phyloP scores from a whole-genome alignment of 2,329 filamentous ascomycete species.

The Phialophora expanda region DNA sequence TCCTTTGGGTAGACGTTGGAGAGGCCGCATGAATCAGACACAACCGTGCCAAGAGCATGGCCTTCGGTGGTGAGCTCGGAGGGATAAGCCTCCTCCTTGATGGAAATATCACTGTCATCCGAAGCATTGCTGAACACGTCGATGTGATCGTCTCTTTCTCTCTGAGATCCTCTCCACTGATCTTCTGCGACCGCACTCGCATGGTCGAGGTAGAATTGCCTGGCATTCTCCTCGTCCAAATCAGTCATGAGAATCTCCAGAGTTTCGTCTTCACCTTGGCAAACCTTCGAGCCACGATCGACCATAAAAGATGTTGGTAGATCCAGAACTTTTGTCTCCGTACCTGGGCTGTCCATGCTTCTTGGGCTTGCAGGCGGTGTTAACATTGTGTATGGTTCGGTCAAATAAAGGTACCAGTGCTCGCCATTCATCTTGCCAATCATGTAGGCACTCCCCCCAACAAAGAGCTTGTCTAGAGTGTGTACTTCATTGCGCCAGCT shows the following conservation, averaged over 20 bases:
- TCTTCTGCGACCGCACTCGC: constrained; percentile 90
- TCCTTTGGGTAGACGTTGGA: constrained; percentile 84
- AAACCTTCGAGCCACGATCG: constrained; percentile 37
- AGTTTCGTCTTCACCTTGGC: constrained; percentile 53
- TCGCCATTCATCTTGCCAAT: constrained; percentile 99
- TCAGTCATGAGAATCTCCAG: constrained; percentile 72
- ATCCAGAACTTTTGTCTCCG: constrained; percentile 64
- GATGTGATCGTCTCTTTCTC: constrained; percentile 60
- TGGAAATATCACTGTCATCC: constrained; percentile 63
- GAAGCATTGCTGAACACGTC: constrained; percentile 83
- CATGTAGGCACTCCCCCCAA: constrained; percentile 96
- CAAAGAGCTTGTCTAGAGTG: constrained; percentile 88
- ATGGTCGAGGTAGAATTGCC: constrained; percentile 74
- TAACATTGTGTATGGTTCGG: constrained; percentile 77
- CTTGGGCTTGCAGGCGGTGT: constrained; percentile 81
- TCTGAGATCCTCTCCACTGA: constrained; percentile 74
- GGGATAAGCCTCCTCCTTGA: constrained; percentile 64
- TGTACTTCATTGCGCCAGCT: constrained; percentile 98
- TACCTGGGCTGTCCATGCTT: constrained; percentile 54
- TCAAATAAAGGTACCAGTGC: constrained; percentile 98
- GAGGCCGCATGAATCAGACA: constrained; percentile 87
- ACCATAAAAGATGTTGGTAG: constrained; percentile 52
- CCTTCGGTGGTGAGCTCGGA: constrained; percentile 88
- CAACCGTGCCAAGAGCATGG: constrained; percentile 87
- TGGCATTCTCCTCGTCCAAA: constrained; percentile 68